Base-by-base conservation (phyloP, 2,329 filamentous ascomycete species). In the Albophoma yamanashiensis region DNA sequence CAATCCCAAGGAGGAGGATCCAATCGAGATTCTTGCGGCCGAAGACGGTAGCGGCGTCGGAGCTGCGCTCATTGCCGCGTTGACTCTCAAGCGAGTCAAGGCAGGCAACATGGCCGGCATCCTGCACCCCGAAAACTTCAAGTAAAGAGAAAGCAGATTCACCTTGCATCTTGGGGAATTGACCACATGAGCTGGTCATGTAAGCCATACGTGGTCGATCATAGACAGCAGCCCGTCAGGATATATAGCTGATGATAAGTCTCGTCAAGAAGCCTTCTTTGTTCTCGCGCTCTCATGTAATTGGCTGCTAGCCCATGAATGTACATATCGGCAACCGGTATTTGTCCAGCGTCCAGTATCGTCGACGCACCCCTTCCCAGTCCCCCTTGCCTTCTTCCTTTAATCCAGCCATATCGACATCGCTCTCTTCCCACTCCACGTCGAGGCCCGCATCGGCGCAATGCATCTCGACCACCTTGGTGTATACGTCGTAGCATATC, bases 1-100 rank as follows among this genome's bases (percentile, higher is more conserved):
- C 62, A 77, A 76, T 66, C 73, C 81, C 57, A 88, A 87, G 74
- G 88, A 90, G 69, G 88, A 92, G 72, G 92, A 97, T 69, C 92
- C 92, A 9, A 83, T 99, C 59, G 88, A 92, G 77, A 86, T 97
- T 66, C 75, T 93, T 65, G 88, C 92, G 55, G 92, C 94, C 62
- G 94, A 99, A 77, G 94, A 99, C 73, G 94, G 94, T 65, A 93
- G 89, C 65, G 94, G 93, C 83, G 94, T 97, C n/a, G 93, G 93
- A 66, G 94, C 93, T 53, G 94, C 94, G 5, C 78, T 99, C 62
- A 97, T 99, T 79, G 94, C 94, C 9, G 85, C 85, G 15, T 70
- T 88, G 70, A 88, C 85, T 17, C 74, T 87, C 64, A 83, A 88
- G 80, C 76, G 85, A 58, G 83, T 87, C 63, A 78, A 83, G 70